phyloP scores from a whole-genome alignment of 805 yeast species.

The Starmerella khaoyaiensis region DNA sequence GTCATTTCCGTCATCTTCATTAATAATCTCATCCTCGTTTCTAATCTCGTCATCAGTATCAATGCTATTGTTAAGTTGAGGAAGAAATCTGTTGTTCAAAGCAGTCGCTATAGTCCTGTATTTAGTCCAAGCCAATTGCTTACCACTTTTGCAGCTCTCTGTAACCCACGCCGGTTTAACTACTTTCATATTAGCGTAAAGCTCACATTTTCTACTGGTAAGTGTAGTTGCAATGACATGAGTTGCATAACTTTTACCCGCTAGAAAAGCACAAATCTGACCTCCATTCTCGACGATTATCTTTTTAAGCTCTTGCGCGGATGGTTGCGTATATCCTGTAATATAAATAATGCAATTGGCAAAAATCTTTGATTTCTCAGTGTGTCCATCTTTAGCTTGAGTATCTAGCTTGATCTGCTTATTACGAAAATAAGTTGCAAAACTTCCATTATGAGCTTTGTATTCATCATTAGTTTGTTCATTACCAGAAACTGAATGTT shows the following conservation, averaged over 20 bases:
- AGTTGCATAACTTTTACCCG: constrained; percentile 61
- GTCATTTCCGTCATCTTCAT: neutral
- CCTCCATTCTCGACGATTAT: constrained; percentile 74
- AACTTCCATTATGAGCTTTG: constrained; percentile 38
- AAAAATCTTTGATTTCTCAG: constrained; percentile 44
- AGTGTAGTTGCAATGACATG: constrained; percentile 72
- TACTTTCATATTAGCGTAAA: constrained; percentile 57
- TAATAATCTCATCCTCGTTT: neutral
- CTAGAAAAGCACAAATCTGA: constrained; percentile 49
- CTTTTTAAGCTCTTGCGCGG: constrained; percentile 57
- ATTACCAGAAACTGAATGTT: constrained; percentile 10
- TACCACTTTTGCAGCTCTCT: constrained; percentile 41
- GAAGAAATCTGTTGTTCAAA: neutral
- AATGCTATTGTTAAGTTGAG: neutral
- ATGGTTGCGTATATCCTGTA: constrained; percentile 81
- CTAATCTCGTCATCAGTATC: neutral
- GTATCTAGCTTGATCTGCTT: constrained; percentile 51
- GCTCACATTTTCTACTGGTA: constrained; percentile 60
- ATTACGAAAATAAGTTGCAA: constrained; percentile 47
- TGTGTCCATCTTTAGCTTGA: constrained; percentile 25
- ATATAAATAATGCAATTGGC: constrained; percentile 55
- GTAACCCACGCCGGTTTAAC: constrained; percentile 74
- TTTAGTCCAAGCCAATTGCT: constrained; percentile 54
- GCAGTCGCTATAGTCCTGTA: constrained; percentile 27
- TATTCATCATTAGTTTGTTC: constrained; percentile 13